Percentiles rank a stretch among this genome's conserved stretches.
Evolutionary conservation across 805 yeast genomes (phyloP).

Genomic region (Kazachstania viticola): DNA sequence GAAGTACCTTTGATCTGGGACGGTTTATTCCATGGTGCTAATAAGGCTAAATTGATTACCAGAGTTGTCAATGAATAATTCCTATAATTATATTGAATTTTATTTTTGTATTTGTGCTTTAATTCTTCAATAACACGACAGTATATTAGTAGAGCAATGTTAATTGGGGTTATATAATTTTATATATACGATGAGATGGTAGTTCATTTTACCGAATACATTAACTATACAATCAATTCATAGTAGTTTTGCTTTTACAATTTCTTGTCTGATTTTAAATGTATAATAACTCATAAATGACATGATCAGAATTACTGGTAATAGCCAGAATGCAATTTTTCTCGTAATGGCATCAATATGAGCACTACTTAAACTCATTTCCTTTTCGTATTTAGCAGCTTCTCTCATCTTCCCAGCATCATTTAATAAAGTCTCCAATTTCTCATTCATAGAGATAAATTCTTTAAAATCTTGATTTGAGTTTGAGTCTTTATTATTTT

Average conservation of each 20-base stretch:
- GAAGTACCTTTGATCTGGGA: slow-evolving; percentile 39
- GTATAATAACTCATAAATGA: slow-evolving; percentile 26
- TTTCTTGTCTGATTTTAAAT: slow-evolving; percentile 26
- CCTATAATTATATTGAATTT: too few species aligned
- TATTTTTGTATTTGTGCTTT: too few species aligned
- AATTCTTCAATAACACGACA: too few species aligned
- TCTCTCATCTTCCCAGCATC: slow-evolving; percentile 25
- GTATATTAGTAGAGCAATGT: too few species aligned
- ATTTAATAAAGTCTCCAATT: slow-evolving; percentile 19
- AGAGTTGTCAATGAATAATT: slow-evolving; percentile 27
- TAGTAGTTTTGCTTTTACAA: slow-evolving; percentile 23
- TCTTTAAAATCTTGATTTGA: slow-evolving; percentile 17
- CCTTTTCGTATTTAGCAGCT: slow-evolving; percentile 8
- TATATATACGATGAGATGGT: too few species aligned
- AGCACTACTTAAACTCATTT: slow-evolving; percentile 10
- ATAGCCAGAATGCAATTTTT: slow-evolving; percentile 20
- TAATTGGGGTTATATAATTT: too few species aligned
- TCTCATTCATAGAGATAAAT: slow-evolving; percentile 19
- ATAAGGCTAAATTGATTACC: slow-evolving; percentile 42
- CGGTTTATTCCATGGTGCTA: slow-evolving; percentile 33
- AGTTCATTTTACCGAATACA: too few species aligned
- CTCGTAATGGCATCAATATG: slow-evolving; percentile 20
- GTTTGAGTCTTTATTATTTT: slow-evolving; percentile 7
- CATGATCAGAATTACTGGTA: slow-evolving; percentile 22
- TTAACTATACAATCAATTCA: too few species aligned